Evolutionary conservation across 352 stramenopile genomes (phyloP), one percentile per base, ranked within the genome.

Genomic region (Hyaloperonospora brassicae): DNA sequence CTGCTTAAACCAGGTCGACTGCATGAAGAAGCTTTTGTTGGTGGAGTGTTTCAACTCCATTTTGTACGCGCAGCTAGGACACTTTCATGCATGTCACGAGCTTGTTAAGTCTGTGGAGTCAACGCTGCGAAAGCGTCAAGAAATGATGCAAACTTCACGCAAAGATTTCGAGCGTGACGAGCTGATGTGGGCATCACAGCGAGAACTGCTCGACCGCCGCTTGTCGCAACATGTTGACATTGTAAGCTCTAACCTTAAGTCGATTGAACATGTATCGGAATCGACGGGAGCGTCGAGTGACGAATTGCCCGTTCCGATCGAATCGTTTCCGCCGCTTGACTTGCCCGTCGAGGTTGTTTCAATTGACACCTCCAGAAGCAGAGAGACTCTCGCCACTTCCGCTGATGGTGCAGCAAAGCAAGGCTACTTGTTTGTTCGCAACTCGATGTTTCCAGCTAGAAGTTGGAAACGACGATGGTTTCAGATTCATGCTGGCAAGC

Each of bases 391-490:
- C 12, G 58, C 61, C 2, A 59, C 57, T 36, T 64, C 64, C 21
- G 52, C 58, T 14, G 66, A 60, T 24, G 68, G 61, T 6, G 61
- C 83, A 25, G 64, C 79, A 13, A 92, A 92, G 52, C 84, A 94
- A 55, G 84, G 84, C 2, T 94, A 89, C 61, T 55, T 94, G 13
- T 90, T 94, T 30, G 71, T 92, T n/a, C 84, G 84, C 40, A 91
- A 86, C 55, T 71, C 79, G 3, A 72, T 91, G 53, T 94, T 94
- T 60, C 81, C 84, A 31, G 69, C 81, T 5, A 70, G 83, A 22
- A 92, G 76, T 49, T 94, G 81, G 81, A 94, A 94, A 57, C 74
- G 84, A 11, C 72, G 79, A 3, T 94, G 84, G 84, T 94, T 90
- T 61, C 78, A 94, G 50, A 94, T 94, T 55, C 79, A 92, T 68